Percentiles rank a stretch among this genome's conserved stretches.
Evolutionary conservation across 2,329 filamentous ascomycete species (phyloP).

Genomic region (Claviceps paspali): DNA sequence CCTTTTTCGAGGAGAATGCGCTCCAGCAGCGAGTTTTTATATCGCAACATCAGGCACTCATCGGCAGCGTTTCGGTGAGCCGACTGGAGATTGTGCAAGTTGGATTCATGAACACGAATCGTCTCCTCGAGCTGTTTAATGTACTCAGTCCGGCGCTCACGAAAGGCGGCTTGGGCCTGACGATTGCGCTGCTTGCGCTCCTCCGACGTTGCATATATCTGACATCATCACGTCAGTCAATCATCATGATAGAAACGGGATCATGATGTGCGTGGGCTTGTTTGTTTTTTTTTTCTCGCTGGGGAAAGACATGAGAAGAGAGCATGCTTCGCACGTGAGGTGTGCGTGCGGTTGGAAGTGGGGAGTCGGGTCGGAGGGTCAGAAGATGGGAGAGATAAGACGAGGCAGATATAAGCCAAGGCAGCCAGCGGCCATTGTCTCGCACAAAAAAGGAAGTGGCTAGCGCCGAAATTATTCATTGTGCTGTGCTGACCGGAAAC

Average conservation of each 20-base stretch:
- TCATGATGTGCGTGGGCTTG: background rate
- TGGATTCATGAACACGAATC: constrained; percentile 93
- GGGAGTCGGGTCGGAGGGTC: too few relatives aligned
- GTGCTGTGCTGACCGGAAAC: too few relatives aligned
- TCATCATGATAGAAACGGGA: background rate
- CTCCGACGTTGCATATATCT: constrained; percentile 98
- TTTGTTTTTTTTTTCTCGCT: background rate
- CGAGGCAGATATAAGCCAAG: too few relatives aligned
- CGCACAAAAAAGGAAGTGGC: too few relatives aligned
- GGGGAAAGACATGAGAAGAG: background rate
- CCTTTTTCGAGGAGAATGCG: constrained; percentile 93
- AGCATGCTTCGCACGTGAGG: too few relatives aligned
- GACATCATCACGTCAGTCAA: constrained; percentile 7
- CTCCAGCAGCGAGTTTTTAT: constrained; percentile 94
- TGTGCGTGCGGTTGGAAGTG: too few relatives aligned
- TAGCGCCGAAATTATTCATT: too few relatives aligned
- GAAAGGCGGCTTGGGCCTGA: constrained; percentile 93
- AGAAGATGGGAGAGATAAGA: too few relatives aligned
- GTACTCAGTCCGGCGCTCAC: constrained; percentile 93
- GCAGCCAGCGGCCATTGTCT: too few relatives aligned
- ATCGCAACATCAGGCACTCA: constrained; percentile 94
- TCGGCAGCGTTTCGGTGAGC: constrained; percentile 90
- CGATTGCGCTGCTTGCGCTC: constrained; percentile 95
- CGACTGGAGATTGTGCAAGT: constrained; percentile 79
- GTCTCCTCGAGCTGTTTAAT: constrained; percentile 98